Conservation (phyloP, 768 basidiomycete species). For the Lactarius hengduanensis region DNA sequence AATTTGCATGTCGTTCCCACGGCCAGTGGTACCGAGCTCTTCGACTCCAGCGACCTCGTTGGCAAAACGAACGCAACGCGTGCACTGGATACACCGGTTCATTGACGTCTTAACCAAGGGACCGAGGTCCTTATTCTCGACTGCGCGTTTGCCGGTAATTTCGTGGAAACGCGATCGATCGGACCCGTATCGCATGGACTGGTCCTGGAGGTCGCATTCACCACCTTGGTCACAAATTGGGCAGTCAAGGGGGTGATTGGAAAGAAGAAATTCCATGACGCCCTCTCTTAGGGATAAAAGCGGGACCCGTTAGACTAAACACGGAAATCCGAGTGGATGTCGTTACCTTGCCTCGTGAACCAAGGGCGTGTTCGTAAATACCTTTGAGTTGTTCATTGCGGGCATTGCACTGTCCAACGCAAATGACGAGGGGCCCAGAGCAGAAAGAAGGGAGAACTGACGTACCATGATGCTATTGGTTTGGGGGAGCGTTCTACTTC, state of each 20-base stretch:
- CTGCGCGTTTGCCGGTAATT: constrained; percentile 95
- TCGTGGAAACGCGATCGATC: constrained; percentile 99
- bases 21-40: constrained; percentile 93
- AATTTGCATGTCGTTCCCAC: constrained; percentile 98
- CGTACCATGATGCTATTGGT: constrained; percentile 89
- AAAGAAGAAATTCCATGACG: constrained; percentile 97
- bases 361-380: constrained; percentile 89
- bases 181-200: constrained; percentile 98
- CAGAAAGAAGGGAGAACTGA: constrained; percentile 25
- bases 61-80: constrained; percentile 97
- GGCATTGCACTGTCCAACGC: constrained; percentile 79
- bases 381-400: constrained; percentile 91
- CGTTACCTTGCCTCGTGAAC: constrained; percentile 80
- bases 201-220: constrained; percentile 98
- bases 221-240: constrained; percentile 99
- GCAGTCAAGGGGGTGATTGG: constrained; percentile 98
- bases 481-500: constrained; percentile 96
- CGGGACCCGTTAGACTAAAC: constrained; percentile 18
- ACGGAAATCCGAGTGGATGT: constrained; percentile 15
- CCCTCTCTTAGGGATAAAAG: constrained; percentile 62
- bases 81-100: constrained; percentile 99
- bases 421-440: constrained; percentile 10
- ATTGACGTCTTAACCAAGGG: constrained; percentile 98
- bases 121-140: constrained; percentile 97
- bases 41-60: constrained; percentile 99